A percentile compares a stretch with the other conserved stretches of the same genome.
Conservation (phyloP, 192 early-diverging fungal species). For the Diversispora epigaea region DNA sequence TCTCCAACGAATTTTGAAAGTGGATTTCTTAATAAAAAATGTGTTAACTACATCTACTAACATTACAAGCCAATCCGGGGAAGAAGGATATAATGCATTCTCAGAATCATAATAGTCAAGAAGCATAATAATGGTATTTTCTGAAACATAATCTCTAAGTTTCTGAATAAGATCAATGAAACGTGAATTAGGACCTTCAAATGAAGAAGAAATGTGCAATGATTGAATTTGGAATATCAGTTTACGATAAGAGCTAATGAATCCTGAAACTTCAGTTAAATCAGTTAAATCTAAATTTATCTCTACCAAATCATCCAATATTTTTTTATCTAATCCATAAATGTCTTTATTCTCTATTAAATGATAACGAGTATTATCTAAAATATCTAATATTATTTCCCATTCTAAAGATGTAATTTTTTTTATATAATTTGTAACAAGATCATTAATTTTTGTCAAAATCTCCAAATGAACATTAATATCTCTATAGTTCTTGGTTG, state of each 20-base stretch:
- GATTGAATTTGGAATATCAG: constrained; percentile 37
- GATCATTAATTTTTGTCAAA: constrained; percentile 13
- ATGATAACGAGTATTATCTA: constrained; percentile 33
- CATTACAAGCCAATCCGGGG: constrained; percentile 51
- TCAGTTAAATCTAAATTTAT: constrained; percentile 3
- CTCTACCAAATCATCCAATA: background rate
- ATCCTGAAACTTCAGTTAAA: background rate
- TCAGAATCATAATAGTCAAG: constrained; percentile 54
- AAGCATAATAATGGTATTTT: constrained; percentile 44
- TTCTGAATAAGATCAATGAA: constrained; percentile 49
- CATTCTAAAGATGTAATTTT: constrained; percentile 46
- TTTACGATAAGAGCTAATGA: constrained; percentile 36
- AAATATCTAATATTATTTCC: constrained; percentile 51
- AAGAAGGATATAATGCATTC: constrained; percentile 54
- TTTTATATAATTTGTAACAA: constrained; percentile 20
- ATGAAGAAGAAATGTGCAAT: constrained; percentile 31
- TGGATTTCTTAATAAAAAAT: constrained; percentile 42
- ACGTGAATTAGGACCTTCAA: constrained; percentile 45
- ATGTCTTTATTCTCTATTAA: background rate
- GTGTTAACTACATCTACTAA: constrained; percentile 44
- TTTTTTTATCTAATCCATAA: background rate
- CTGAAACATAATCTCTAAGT: constrained; percentile 44
- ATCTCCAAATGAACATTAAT: constrained; percentile 8
- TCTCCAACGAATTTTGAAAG: constrained; percentile 37
- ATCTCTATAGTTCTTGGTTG: constrained; percentile 22